phyloP scores from a whole-genome alignment of 2,329 filamentous ascomycete species.

The Colletotrichum australisinense region DNA sequence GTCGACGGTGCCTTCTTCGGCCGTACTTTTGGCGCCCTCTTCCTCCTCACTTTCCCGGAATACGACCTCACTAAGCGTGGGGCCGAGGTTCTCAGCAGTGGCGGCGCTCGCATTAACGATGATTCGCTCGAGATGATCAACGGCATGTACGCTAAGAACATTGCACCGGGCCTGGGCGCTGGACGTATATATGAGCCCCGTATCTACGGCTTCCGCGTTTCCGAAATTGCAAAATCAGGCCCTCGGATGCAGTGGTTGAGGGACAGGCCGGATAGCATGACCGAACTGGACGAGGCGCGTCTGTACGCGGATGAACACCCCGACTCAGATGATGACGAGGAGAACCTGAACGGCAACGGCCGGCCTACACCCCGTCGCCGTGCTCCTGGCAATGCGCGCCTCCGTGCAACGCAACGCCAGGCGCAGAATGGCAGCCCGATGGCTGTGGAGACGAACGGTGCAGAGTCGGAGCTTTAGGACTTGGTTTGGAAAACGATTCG shows the following conservation, averaged over 20 bases:
- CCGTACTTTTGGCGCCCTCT: constrained; percentile 94
- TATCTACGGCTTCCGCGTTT: constrained; percentile 97
- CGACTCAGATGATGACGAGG: constrained; percentile 70
- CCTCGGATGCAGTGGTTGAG: constrained; percentile 98
- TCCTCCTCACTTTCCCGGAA: constrained; percentile 98
- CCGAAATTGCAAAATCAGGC: constrained; percentile 87
- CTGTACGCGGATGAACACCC: constrained; percentile 63
- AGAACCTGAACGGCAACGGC: constrained; percentile 57
- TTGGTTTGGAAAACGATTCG: neutral
- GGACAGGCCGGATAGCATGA: constrained; percentile 82
- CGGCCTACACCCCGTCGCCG: constrained; percentile 55
- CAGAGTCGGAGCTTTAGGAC: constrained; percentile 64
- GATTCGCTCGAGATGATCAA: constrained; percentile 74
- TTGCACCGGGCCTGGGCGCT: constrained; percentile 85
- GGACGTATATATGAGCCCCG: constrained; percentile 92
- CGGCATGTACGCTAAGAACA: constrained; percentile 86
- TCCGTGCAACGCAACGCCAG: constrained; percentile 53
- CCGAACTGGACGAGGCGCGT: constrained; percentile 84
- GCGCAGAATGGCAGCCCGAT: constrained; percentile 68
- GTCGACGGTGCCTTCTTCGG: constrained; percentile 99
- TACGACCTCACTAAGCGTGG: constrained; percentile 85
- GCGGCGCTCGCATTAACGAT: constrained; percentile 47
- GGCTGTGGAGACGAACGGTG: constrained; percentile 66
- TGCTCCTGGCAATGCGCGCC: constrained; percentile 53
- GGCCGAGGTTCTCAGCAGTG: constrained; percentile 63